Conservation (phyloP, 306 rosid species). For the Quercus mongolica region DNA sequence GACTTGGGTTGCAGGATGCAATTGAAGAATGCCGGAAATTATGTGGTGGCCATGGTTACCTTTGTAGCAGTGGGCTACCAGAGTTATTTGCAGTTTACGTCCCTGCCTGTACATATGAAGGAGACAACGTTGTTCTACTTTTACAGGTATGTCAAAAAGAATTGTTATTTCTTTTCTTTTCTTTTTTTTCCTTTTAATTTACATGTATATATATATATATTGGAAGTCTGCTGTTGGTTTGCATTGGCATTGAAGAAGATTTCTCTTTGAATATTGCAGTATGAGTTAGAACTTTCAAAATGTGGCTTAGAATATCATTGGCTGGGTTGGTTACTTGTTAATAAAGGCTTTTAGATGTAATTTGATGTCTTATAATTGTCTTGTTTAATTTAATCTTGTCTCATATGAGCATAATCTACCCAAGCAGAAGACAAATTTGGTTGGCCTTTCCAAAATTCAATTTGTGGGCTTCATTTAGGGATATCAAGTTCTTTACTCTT, state of each 20-base stretch:
- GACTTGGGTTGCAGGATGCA: conserved; percentile 58
- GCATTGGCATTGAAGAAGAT: not conserved
- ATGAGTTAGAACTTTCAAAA: not conserved
- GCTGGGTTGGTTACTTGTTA: not conserved
- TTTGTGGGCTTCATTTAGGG: not conserved
- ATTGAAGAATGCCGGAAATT: conserved; percentile 94
- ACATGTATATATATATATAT: not conserved
- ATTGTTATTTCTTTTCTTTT: not conserved
- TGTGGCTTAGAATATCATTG: not conserved
- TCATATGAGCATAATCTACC: not conserved
- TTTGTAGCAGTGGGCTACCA: conserved; percentile 94
- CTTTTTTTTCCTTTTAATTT: not conserved
- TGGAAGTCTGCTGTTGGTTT: not conserved
- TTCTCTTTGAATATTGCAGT: not conserved
- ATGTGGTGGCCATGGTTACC: conserved; percentile 98
- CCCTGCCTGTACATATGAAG: conserved; percentile 98
- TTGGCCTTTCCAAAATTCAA: not conserved
- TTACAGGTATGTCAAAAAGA: conserved; percentile 60
- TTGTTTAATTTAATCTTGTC: not conserved
- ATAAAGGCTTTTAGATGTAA: not conserved
- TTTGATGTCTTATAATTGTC: not conserved
- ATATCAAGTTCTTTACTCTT: not conserved
- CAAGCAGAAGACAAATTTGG: not conserved
- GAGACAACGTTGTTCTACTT: conserved; percentile 88
- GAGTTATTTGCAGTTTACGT: conserved; percentile 92